Evolutionary conservation across 495 filamentous ascomycete genomes (phyloP), one percentile per base, ranked within the genome.

Genomic region (Saxispiralis lemnorum): DNA sequence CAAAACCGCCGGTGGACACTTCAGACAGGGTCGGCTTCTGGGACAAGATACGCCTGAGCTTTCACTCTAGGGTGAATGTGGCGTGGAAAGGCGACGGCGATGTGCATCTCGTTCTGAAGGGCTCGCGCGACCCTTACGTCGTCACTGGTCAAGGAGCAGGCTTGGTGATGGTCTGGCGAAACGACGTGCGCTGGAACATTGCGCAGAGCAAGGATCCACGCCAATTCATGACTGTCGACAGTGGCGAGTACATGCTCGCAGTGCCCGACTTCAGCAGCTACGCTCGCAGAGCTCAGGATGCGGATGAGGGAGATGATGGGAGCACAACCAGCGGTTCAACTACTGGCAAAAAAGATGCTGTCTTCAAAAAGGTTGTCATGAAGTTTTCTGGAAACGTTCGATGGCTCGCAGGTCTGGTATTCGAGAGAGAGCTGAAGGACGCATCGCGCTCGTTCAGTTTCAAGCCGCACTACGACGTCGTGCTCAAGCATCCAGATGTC

Each of bases 351-450:
- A 73, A 79, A 30, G 73, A 76, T 0, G 79, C 83, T 4, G 65
- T 81, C 7, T 96, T 97, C 68, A 88, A 92, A 58, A 97, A 97
- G 58, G 88, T 95, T 13, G 68, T 95, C 43, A 96, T 96, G 89
- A 97, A 97, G 58, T 70, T 97, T 7, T 93, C 87, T 6, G 89
- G 89, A 6, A 86, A 86, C 50, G 88, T 97, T 7, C 79, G 79
- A 59, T 92, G 83, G 81, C 63, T 82, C 48, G 79, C 84, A 16
- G 89, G 89, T 1, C 69, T 97, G 30, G 80, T 94, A 39, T 96
- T 96, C 58, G 88, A 97, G 59, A 71, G 81, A 43, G 80, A 87
- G 46, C 59, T 83, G 28, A 64, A 67, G 34, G 57, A 63, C 21
- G 74, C 74, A 19, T 65, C 69, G 18, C 71, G 92, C 40, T 83